phyloP scores from a whole-genome alignment of 495 filamentous ascomycete genomes.

The Chaetomidium leptoderma region DNA sequence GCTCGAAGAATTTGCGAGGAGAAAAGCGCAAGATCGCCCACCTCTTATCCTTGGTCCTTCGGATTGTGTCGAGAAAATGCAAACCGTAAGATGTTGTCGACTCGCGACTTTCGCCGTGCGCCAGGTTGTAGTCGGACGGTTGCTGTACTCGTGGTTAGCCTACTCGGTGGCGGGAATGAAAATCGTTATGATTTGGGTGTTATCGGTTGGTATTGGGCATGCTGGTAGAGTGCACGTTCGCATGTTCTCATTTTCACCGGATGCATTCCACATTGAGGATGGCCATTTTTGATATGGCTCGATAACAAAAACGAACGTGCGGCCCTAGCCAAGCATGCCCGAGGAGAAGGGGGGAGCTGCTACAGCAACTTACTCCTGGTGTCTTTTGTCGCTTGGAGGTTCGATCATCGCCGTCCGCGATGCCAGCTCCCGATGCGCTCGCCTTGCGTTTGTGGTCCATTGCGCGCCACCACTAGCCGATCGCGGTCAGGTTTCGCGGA shows the following conservation, averaged over 20 bases:
- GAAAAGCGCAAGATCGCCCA: slow-evolving; percentile 33
- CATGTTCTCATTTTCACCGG: background rate
- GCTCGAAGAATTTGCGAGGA: background rate
- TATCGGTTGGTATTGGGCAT: background rate
- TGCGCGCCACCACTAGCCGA: slow-evolving; percentile 13
- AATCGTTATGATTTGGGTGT: background rate
- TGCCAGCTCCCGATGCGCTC: slow-evolving; percentile 35
- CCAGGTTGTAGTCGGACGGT: slow-evolving; percentile 35
- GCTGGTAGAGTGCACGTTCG: background rate
- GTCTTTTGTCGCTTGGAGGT: slow-evolving; percentile 58
- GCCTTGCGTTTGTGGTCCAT: slow-evolving; percentile 73
- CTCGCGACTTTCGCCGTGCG: slow-evolving; percentile 53
- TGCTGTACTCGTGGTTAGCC: slow-evolving; percentile 26
- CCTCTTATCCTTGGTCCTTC: slow-evolving; percentile 67
- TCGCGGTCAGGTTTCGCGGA: background rate
- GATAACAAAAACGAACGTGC: background rate
- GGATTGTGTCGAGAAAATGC: slow-evolving; percentile 60
- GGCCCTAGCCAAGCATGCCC: background rate
- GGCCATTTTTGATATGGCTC: background rate
- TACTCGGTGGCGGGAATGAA: background rate
- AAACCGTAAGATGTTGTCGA: slow-evolving; percentile 65
- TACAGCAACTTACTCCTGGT: slow-evolving; percentile 31
- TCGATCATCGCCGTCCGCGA: slow-evolving; percentile 50
- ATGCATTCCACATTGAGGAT: background rate
- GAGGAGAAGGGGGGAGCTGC: background rate